These are phyloP conservation scores for Ophiostoma tasmaniense DNA, from an alignment of 2,329 filamentous ascomycete species.

Conservation along the genomic window DNA sequence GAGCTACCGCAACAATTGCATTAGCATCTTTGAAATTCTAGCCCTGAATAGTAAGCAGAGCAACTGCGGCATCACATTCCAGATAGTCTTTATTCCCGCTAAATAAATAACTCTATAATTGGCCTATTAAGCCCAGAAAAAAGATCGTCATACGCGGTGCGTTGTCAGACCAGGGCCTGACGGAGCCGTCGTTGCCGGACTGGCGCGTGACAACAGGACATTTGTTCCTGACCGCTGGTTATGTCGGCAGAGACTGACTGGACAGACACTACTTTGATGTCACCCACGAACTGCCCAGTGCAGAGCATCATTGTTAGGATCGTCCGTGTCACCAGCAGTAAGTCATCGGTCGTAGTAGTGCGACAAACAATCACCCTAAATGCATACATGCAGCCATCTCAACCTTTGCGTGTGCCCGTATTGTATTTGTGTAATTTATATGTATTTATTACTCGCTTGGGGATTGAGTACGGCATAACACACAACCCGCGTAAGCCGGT, in stretches of 20 bases:
- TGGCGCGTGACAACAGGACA: neutral
- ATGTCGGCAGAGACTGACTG: neutral
- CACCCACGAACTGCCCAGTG: too few species aligned
- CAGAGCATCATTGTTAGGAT: neutral
- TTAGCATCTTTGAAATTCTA: neutral
- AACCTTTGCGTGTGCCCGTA: too few species aligned
- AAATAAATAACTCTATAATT: neutral
- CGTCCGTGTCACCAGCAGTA: neutral
- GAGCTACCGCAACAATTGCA: neutral
- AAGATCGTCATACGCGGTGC: constrained; percentile 1
- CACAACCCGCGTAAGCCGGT: neutral
- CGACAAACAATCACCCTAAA: neutral
- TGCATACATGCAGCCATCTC: neutral
- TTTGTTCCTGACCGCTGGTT: constrained; percentile 3
- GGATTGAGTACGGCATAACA: neutral
- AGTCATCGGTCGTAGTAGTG: neutral
- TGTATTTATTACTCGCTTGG: neutral
- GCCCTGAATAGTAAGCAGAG: neutral
- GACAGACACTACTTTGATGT: too few species aligned
- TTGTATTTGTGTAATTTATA: too few species aligned
- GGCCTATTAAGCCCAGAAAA: neutral
- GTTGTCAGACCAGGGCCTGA: neutral
- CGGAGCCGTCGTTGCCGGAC: neutral
- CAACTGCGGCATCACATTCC: neutral
- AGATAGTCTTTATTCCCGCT: neutral